Conservation (phyloP, 305 asterid species). For the Solanum aculeatissimum region DNA sequence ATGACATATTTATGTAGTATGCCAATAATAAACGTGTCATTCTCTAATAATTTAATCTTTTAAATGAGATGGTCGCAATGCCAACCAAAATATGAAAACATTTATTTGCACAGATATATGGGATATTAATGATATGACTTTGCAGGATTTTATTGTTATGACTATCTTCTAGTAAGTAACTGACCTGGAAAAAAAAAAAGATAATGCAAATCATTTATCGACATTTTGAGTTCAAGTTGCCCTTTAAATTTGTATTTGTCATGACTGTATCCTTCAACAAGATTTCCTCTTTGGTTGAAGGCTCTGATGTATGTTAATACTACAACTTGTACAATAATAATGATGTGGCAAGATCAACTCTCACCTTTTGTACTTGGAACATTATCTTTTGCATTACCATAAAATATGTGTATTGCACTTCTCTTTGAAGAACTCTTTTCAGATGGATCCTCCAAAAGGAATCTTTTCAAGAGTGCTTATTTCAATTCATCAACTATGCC, state of each 20-base stretch:
- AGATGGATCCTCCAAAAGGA: not conserved
- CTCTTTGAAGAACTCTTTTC: not conserved
- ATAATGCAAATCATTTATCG: not conserved
- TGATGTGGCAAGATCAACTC: not conserved
- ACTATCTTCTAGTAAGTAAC: not conserved
- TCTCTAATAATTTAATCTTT: not conserved
- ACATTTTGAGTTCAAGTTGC: not conserved
- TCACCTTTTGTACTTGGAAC: not conserved
- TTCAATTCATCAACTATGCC: not conserved
- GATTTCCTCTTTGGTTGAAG: not conserved
- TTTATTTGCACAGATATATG: not conserved
- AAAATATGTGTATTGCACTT: not conserved
- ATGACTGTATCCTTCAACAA: not conserved
- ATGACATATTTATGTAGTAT: no score
- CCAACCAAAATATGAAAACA: not conserved
- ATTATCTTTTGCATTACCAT: not conserved
- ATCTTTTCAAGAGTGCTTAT: not conserved
- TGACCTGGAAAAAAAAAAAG: not conserved
- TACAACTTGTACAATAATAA: not conserved
- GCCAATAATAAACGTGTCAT: not conserved
- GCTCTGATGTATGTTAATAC: not conserved
- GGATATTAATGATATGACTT: not conserved
- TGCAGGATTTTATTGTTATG: not conserved
- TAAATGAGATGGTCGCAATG: not conserved
- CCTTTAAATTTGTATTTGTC: not conserved